Base-by-base conservation (phyloP, 83 land plant species). In the Thuja plicata region DNA sequence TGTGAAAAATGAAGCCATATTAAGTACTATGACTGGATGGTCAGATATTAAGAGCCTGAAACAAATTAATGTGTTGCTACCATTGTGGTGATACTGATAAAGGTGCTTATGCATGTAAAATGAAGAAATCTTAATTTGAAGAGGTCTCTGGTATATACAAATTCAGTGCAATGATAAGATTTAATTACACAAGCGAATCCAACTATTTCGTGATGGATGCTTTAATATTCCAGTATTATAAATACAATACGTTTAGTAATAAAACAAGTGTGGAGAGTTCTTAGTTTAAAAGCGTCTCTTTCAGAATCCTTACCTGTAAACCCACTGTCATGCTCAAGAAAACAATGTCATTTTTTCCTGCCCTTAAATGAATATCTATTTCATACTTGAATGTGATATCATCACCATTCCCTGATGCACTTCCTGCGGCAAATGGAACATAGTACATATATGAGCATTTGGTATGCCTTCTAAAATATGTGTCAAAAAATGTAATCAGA, bases 301-400 rank as follows among this genome's bases (percentile, higher is more conserved):
- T 52, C 55, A 52, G 30, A 30, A 54, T 27, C 79, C 90, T 91
- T 86, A 95, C 99, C 93, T 95, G 97, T 88, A 95, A 88, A 70
- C 99, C 99, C 45, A 97, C 96, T 19, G 96, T 93, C 95, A 96
- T 94, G 93, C 97, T 93, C 38, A 97, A 85, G 12, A 97, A 86
- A 84, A 93, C 96, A 88, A 97, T 91, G 66, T 92, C 94, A 90
- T 97, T 97, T 83, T 91, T 93, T 40, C 99, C 99, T 80, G 93
- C 89, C 54, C 89, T 91, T 50, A 97, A 90, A 32, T 89, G 40
- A 34, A 97, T 88, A 2, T 94, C 90, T 74, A 76, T 91, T 41
- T 87, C 83, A 85, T 83, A 92, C 88, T 90, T 93, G 92, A 91
- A 94, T 45, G 87, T 89, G 46, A 93, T 86, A 60, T 90, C 84